Base-by-base conservation (phyloP, 1,284 basidiomycete species). In the Ceratobasidium sp. region DNA sequence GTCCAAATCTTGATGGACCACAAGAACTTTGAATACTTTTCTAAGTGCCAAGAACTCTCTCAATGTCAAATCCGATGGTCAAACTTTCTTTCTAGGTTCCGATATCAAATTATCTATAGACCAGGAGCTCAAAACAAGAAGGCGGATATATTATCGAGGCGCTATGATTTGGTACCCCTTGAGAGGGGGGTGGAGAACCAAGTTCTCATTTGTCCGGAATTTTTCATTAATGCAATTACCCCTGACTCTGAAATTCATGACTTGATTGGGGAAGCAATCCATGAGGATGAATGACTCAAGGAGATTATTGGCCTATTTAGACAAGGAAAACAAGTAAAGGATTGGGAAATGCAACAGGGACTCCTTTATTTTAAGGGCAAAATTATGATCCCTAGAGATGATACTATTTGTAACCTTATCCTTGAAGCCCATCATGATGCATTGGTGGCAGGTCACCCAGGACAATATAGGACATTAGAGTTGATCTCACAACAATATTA, bases 151-250 rank as follows among this genome's bases (percentile, higher is more conserved):
- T 11, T 44, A 2, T 42, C 56, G 4, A 27, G 71, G 47, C 59
- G 71, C 9, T 42, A 49, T 19, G 74, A 74, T 46, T 71, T 57
- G 39, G 2, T 23, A 30, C 36, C 29, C 8, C 39, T 16, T 44
- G 7, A 21, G 49, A 44, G 42, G 58, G 58, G 58, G 58, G 58
- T 47, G 42, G 16, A 41, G 8, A 8, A 8, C 16, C 39, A 8
- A 16, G 16, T 41, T 41, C 39, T 41, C n/a, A n/a, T n/a, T 41
- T 8, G 16, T 41, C 39, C 39, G 16, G 39, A 16, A 8, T 41
- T 41, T 8, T 41, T 41, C 16, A 41, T 41, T 8, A 16, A 8
- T 41, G 39, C 8, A 41, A 50, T 50, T 8, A 8, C 47, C 47
- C 8, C 47, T 8, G 47, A 50, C 25, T 8, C 8, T 41, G 39